These are phyloP conservation scores for Sporothrix protearum DNA, from an alignment of 2,329 filamentous ascomycete genomes.

Conservation along the genomic window DNA sequence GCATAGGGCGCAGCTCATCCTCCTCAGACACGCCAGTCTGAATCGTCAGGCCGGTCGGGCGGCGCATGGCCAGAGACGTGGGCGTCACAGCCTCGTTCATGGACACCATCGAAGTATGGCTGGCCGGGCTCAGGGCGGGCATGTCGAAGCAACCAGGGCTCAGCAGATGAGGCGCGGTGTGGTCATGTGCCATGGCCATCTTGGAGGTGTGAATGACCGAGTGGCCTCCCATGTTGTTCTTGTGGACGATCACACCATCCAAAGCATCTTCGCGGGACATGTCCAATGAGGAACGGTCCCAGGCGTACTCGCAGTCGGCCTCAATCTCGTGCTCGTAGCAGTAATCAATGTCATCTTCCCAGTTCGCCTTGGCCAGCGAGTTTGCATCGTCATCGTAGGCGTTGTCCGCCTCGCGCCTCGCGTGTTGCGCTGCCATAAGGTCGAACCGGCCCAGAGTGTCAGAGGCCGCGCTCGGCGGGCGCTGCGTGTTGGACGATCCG, in stretches of 20 bases:
- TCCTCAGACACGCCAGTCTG: constrained; percentile 16
- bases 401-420: constrained; percentile 32
- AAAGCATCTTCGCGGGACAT: constrained; percentile 35
- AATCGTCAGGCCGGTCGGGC: constrained; percentile 28
- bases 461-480: constrained; percentile 46
- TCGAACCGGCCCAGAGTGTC: constrained; percentile 51
- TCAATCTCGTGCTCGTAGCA: constrained; percentile 67
- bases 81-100: constrained; percentile 47
- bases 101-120: constrained; percentile 43
- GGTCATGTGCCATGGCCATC: not conserved
- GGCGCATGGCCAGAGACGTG: constrained; percentile 33
- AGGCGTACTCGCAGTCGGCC: constrained; percentile 63
- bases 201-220: constrained; percentile 15
- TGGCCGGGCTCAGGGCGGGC: constrained; percentile 49
- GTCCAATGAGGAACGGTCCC: constrained; percentile 58
- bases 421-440: constrained; percentile 38
- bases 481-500: constrained; percentile 27
- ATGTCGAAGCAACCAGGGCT: constrained; percentile 41
- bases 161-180: constrained; percentile 30
- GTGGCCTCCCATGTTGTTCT: constrained; percentile 18
- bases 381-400: constrained; percentile 34
- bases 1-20: constrained; percentile 12
- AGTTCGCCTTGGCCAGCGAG: constrained; percentile 46
- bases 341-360: constrained; percentile 69
- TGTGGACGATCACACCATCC: constrained; percentile 30